These are phyloP conservation scores for Alternaria brassicae DNA, from an alignment of 2,329 filamentous ascomycete genomes.

Conservation along the genomic window DNA sequence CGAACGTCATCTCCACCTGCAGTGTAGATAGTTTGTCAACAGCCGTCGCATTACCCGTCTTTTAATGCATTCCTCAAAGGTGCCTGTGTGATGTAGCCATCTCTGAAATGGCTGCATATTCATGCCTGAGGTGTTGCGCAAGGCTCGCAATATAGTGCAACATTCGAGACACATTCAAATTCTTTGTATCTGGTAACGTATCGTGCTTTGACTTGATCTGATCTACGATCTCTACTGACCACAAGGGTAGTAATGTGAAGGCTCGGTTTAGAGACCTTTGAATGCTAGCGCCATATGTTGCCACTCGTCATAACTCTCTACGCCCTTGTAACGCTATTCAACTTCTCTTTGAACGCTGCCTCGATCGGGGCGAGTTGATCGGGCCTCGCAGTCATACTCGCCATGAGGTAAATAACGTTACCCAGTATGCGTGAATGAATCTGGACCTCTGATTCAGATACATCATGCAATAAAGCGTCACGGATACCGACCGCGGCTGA, in stretches of 20 bases:
- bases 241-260: background rate
- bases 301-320: background rate
- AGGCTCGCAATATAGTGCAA: background rate
- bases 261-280: background rate
- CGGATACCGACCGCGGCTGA: conserved; percentile 63
- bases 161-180: background rate
- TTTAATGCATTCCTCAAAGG: background rate
- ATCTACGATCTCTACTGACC: background rate
- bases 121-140: background rate
- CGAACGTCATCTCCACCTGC: background rate
- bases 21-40: background rate
- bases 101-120: background rate
- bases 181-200: background rate
- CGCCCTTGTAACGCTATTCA: conserved; percentile 5
- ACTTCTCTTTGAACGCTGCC: conserved; percentile 26
- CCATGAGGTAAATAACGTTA: conserved; percentile 68
- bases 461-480: conserved; percentile 54
- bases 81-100: background rate
- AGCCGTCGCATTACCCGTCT: background rate
- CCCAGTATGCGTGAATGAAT: conserved; percentile 67
- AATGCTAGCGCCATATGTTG: background rate
- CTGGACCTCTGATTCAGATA: conserved; percentile 49
- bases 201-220: background rate
- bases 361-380: conserved; percentile 29
- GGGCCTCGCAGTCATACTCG: conserved; percentile 51